Evolutionary conservation across 75 land plant species (phyloP).

Genomic region (Isoetes taiwanensis): DNA sequence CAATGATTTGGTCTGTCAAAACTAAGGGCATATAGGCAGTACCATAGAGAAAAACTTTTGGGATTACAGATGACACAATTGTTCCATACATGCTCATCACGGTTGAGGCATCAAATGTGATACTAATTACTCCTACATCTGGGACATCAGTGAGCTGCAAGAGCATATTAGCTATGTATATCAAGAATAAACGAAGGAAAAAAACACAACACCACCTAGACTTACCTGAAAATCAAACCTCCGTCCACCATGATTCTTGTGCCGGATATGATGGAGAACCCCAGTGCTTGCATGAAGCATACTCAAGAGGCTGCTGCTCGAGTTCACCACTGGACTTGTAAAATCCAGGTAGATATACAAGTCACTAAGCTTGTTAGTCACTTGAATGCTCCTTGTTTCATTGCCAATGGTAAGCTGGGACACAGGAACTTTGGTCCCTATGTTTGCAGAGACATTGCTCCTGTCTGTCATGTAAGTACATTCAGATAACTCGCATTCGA

Average conservation of each 20-base stretch:
- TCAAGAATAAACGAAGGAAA: too few species aligned
- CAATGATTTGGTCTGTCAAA: too few species aligned
- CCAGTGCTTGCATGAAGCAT: background rate
- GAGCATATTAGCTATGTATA: background rate
- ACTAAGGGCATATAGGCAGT: slow-evolving; percentile 16
- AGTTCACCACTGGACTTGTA: background rate
- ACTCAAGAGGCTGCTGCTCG: background rate
- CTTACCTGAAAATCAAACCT: slow-evolving; percentile 3
- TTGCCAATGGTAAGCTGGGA: too few species aligned
- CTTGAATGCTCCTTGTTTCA: too few species aligned
- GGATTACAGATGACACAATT: slow-evolving; percentile 34
- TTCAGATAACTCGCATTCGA: too few species aligned
- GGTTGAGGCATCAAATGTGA: slow-evolving; percentile 22
- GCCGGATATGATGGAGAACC: background rate
- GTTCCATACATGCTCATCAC: slow-evolving; percentile 58
- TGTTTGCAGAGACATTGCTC: too few species aligned
- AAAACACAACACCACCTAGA: too few species aligned
- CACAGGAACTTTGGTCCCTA: too few species aligned
- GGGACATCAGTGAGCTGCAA: slow-evolving; percentile 45
- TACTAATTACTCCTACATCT: slow-evolving; percentile 33
- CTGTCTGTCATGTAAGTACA: too few species aligned
- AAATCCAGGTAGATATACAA: background rate
- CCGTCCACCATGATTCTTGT: background rate
- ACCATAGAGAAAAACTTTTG: slow-evolving; percentile 69
- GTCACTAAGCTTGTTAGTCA: too few species aligned